Evolutionary conservation across 768 basidiomycete species (phyloP), one percentile per base, ranked within the genome.

Genomic region (Pleurotus sapidus): DNA sequence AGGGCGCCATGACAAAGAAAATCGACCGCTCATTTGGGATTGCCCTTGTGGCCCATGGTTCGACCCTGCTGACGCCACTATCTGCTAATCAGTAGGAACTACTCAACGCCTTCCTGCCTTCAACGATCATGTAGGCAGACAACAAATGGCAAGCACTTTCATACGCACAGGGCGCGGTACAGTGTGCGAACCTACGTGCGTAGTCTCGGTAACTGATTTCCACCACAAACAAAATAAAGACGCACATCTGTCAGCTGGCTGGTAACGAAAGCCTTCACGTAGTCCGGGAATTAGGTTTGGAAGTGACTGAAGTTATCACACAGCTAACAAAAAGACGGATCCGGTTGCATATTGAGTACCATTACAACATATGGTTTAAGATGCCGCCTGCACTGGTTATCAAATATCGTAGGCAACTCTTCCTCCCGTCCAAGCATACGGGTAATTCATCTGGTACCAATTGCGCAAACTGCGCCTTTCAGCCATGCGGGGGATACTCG

Each of bases 391-490:
- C 30, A 30, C 4, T 9, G 11, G 4, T 34, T 11, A 34, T 47
- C 54, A 42, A 18, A 73, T 58, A 63, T 82, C 79, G 60, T 81
- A 84, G n/a, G 66, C 81, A 49, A 84, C 67, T 12, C 82, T 75
- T 4, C 82, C 97, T 17, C 93, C 91, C 51, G 87, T 78, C 87
- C 94, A 98, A 2, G 94, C 75, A 68, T 91, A 98, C 1, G 89
- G 86, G 61, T 99, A 98, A 66, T 89, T 93, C 61, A 84, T 79
- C 71, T 95, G 93, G 70, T 93, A 95, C 83, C 88, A 98, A 76
- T 98, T 99, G 57, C 92, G 80, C 67, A 96, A 69, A 3, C 86
- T 80, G 49, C 83, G 79, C 45, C 95, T 78, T 61, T 87, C 88
- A 0, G 89, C 84, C 42, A 96, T 81, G 25, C 88, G 84, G 4